A percentile compares a stretch with the other conserved stretches of the same genome.
Evolutionary conservation across 805 yeast genomes (phyloP).

Genomic region (Yamadazyma ubonensis): DNA sequence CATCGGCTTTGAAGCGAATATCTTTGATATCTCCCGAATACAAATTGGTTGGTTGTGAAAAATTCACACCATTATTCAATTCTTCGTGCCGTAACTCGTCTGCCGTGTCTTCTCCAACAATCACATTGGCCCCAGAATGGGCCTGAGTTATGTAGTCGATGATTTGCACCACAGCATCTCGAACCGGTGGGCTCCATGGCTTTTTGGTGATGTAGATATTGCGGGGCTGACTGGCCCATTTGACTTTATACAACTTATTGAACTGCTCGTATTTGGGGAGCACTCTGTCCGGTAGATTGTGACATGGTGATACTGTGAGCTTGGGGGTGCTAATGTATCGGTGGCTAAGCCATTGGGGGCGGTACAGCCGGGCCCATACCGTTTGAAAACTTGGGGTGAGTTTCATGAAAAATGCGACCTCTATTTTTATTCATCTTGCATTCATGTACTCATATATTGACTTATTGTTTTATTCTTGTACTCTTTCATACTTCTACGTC

Average conservation of each 20-base stretch:
- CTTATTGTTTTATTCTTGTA: too few species aligned
- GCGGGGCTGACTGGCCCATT: conserved; percentile 35
- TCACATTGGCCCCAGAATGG: conserved; percentile 72
- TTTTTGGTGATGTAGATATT: conserved; percentile 83
- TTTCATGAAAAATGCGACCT: too few species aligned
- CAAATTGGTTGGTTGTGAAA: conserved; percentile 15
- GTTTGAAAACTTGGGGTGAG: background rate
- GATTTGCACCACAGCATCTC: conserved; percentile 64
- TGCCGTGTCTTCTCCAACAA: conserved; percentile 73
- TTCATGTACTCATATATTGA: too few species aligned
- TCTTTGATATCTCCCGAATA: conserved; percentile 61
- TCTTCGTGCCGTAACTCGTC: conserved; percentile 54
- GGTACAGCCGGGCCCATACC: background rate
- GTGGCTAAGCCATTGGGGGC: too few species aligned
- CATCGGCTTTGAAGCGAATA: conserved; percentile 66
- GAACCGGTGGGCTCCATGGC: conserved; percentile 69
- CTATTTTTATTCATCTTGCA: too few species aligned
- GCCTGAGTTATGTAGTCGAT: conserved; percentile 56
- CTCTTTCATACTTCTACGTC: too few species aligned
- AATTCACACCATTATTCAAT: conserved; percentile 22
- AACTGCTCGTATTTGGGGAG: conserved; percentile 10
- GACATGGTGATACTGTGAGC: conserved; percentile 6
- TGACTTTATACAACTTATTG: conserved; percentile 8
- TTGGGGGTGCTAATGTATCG: background rate
- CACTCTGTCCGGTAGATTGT: conserved; percentile 10